Base-by-base conservation (phyloP, 768 basidiomycete species). In the Leccinum subgranulosum region DNA sequence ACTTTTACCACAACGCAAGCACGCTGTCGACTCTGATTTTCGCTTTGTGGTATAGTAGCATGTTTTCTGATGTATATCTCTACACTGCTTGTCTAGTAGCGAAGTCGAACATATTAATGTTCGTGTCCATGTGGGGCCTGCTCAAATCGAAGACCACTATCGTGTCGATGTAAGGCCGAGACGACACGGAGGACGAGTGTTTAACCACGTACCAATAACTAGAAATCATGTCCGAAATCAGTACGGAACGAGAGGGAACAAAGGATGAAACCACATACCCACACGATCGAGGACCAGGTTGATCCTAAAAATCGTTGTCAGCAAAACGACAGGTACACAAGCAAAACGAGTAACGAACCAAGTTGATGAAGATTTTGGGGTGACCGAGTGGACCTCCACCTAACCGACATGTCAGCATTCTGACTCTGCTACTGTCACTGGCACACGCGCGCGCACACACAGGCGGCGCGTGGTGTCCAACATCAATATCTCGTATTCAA, bases 351-450 rank as follows among this genome's bases (percentile, higher is more conserved):
- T 41, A 12, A 76, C 90, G 59, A 65, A 94, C 94, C 70, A 99
- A 73, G 77, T 98, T 98, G 73, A 99, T 94, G 69, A 84, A 98
- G 59, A 98, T 86, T 78, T 94, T 95, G 6, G 97, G 97, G 71
- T 99, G 97, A 23, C 97, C 97, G 28, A 99, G 81, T 45, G 97
- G 84, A 11, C 96, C 97, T 70, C 86, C 88, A 74, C 96, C 96
- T 98, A 70, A 49, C 45, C 53, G 52, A 53, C 21, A 21, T 21
- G 47, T 69, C 43, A 69, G 60, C 55, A 56, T 29, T 33, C 31
- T 27, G 41, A 59, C 55, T 49, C 34, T 19, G n/a, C 19, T 6
- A 43, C 11, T 43, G 19, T 43, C 41, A 41, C 39, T n/a, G n/a
- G 31, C 5, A 33, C 31, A 10, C n/a, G 2, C n/a, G 39, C 39